Evolutionary conservation across 441 rosid genomes (phyloP), one percentile per base, ranked within the genome.

Genomic region (Bruguiera hainesii): DNA sequence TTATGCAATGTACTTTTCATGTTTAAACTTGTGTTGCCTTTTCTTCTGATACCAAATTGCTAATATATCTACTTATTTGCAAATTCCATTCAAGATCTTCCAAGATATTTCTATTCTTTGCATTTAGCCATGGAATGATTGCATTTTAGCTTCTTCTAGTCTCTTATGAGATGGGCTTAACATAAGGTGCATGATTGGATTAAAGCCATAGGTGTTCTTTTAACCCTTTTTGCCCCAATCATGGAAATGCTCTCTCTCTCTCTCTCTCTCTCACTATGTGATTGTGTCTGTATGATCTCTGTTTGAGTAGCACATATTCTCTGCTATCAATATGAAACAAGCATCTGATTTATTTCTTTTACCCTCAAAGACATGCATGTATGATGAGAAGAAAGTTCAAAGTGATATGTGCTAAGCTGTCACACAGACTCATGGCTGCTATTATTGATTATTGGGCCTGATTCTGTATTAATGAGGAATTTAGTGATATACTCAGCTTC

Each of bases 381-480:
- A 35, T 18, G 23, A 13, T 50, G 16, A 51, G 64, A 35, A 59
- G 39, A 42, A 21, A 49, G n/a, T 16, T 20, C 3, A 13, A 42
- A 42, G 48, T 42, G 48, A 42, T 42, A 13, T 11, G 1, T 13
- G 18, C 13, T 42, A 37, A 37, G 46, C 46, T 37, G 37, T 58
- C 58, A 23, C 51, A 49, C 35, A 21, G 35, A 5, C 56, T 61
- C 31, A 57, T 3, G 61, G 50, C 15, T 58, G 50, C 15, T 58
- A 7, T 61, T 68, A 56, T 25, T 48, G 55, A 16, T 64, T 65
- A 61, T 63, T 66, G 30, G 23, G 68, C 25, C 26, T 55, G 18
- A 52, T 66, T 51, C 21, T 67, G 39, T 59, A 60, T 50, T 55
- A 25, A 21, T 18, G 51, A 2, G 52, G 39, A 49, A 37, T 2